Percentiles rank a stretch among this genome's conserved stretches.
Conservation (phyloP, 2,329 filamentous ascomycete species). For the Blumeriella jaapii region DNA sequence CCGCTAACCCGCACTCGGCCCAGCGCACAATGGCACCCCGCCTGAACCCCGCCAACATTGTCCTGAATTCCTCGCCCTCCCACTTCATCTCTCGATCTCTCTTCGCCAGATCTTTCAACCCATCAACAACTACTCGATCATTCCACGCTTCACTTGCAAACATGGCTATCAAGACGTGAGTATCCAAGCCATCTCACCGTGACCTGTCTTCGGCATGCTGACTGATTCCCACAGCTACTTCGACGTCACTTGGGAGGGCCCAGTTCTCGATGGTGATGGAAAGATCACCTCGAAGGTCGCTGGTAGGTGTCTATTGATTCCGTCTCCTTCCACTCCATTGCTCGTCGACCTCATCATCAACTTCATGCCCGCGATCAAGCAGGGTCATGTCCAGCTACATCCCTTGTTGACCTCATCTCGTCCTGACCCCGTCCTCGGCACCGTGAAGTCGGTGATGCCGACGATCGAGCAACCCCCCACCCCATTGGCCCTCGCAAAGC, state of each 20-base stretch:
- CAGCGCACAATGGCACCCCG: too few relatives aligned
- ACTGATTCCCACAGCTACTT: constrained; percentile 44
- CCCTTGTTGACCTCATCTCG: too few relatives aligned
- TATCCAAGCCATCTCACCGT: constrained; percentile 19
- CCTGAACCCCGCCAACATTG: too few relatives aligned
- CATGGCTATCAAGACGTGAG: constrained; percentile 67
- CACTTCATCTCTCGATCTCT: constrained; percentile 33
- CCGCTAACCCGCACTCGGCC: too few relatives aligned
- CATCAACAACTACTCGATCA: constrained; percentile 29
- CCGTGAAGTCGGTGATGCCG: constrained; percentile 14
- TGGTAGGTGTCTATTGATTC: constrained; percentile 38
- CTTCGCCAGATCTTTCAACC: constrained; percentile 28
- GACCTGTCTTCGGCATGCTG: constrained; percentile 8
- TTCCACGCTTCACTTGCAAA: constrained; percentile 56
- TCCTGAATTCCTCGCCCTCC: constrained; percentile 13
- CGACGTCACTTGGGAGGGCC: constrained; percentile 62
- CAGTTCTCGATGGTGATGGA: constrained; percentile 51
- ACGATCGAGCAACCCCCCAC: constrained; percentile 12
- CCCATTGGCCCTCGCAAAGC: constrained; percentile 5
- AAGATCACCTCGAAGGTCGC: constrained; percentile 42
- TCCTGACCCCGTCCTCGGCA: too few relatives aligned
- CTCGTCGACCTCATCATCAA: constrained; percentile 11
- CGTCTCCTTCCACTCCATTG: not conserved
- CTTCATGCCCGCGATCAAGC: not conserved
- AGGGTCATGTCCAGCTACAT: not conserved